Evolutionary conservation across 2,329 filamentous ascomycete species (phyloP), one percentile per base, ranked within the genome.

Genomic region (Fusarium agapanthi): DNA sequence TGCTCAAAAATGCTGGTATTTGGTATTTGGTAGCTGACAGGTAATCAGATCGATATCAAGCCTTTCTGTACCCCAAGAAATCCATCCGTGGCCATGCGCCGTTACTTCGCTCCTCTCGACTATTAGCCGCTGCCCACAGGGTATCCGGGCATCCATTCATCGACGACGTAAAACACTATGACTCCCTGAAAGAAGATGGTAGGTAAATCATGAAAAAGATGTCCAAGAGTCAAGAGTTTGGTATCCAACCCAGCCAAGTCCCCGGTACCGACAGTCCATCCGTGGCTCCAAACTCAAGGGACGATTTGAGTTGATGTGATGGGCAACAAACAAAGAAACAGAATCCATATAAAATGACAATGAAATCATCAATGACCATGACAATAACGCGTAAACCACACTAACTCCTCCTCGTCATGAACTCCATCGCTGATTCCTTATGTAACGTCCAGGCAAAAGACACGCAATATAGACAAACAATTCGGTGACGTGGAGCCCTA

Each of bases 381-480:
- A 51, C 40, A 65, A 56, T 71, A 69, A 68, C 59, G 65, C 60
- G 47, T 55, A 55, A 75, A 76, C 74, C 75, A 73, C 69, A 38
- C 55, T 59, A 77, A 77, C 76, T 77, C 76, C 76, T 68, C 58
- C 72, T 75, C 65, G 59, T 76, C 64, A 65, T 69, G 37, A 80
- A 80, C 79, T 80, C 79, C 79, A 68, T 78, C 79, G 79, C 79
- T 80, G 75, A 79, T 77, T 77, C 76, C 77, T 65, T 74, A 77
- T 74, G 65, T 78, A 73, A 76, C 76, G 68, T 75, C 60, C 76
- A 62, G 70, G 65, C 61, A 68, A 70, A 77, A 73, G 57, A 72
- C 64, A 74, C 59, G 67, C 73, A 71, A 71, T 75, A 75, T 77
- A 78, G 70, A 78, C 72, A 77, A 76, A 74, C 67, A 69, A 75